phyloP scores from a whole-genome alignment of 257 asterid species.

The Solanum okadae region DNA sequence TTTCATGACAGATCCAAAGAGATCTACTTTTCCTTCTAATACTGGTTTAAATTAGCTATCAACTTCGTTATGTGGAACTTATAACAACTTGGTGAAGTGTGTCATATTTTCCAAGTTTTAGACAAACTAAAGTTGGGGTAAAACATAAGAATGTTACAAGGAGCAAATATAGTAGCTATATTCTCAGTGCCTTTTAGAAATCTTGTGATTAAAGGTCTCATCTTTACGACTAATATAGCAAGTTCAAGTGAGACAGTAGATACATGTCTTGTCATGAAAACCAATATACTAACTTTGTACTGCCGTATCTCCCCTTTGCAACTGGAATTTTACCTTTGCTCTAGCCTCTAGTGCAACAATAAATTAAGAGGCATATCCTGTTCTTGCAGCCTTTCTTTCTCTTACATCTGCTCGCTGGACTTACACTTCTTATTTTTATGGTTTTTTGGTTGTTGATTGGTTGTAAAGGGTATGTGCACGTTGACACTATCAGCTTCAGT shows the following conservation, averaged over 20 bases:
- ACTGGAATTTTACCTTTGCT: not conserved
- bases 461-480: constrained; percentile 79
- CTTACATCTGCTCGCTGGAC: not conserved
- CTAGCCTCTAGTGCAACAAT: not conserved
- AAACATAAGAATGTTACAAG: not conserved
- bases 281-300: not conserved
- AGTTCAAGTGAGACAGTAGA: not conserved
- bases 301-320: not conserved
- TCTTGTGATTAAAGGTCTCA: not conserved
- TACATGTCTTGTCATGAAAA: not conserved
- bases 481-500: constrained; percentile 76
- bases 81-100: not conserved
- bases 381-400: not conserved
- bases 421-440: not conserved
- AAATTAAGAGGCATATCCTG: not conserved
- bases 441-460: not conserved
- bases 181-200: not conserved
- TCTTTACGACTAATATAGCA: not conserved
- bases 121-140: not conserved
- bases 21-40: not conserved
- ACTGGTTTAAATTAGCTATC: not conserved
- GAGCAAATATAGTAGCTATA: not conserved
- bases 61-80: not conserved
- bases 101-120: not conserved
- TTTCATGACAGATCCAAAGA: not conserved